Evolutionary conservation across 1,139 yeast genomes (phyloP).

Genomic region (Pichia sp.): DNA sequence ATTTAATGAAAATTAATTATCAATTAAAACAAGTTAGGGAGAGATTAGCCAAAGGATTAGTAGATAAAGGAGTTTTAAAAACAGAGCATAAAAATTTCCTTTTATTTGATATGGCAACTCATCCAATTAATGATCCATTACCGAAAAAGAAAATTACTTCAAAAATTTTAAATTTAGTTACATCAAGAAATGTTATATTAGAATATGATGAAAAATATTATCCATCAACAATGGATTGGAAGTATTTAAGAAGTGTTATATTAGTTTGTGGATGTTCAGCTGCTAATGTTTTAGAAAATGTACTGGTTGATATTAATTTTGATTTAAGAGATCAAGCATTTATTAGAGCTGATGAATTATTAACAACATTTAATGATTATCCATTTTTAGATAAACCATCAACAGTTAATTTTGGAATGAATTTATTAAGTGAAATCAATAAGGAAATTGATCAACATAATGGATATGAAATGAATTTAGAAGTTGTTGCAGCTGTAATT

Average conservation of each 20-base stretch:
- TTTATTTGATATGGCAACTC: slow-evolving; percentile 96
- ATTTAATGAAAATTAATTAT: slow-evolving; percentile 84
- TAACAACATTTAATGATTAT: slow-evolving; percentile 73
- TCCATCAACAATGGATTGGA: slow-evolving; percentile 63
- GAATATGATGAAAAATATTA: slow-evolving; percentile 46
- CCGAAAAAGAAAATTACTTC: slow-evolving; percentile 74
- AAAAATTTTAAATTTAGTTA: slow-evolving; percentile 64
- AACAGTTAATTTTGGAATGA: slow-evolving; percentile 68
- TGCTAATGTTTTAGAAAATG: slow-evolving; percentile 93
- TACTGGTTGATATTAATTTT: slow-evolving; percentile 67
- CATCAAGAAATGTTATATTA: slow-evolving; percentile 59
- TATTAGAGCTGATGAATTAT: slow-evolving; percentile 84
- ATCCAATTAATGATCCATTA: slow-evolving; percentile 82
- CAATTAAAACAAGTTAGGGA: slow-evolving; percentile 97
- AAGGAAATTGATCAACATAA: slow-evolving; percentile 59
- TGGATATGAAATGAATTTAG: slow-evolving; percentile 63
- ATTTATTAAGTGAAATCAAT: slow-evolving; percentile 61
- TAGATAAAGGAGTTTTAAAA: slow-evolving; percentile 93
- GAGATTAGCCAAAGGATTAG: slow-evolving; percentile 91
- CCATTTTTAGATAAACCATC: slow-evolving; percentile 65
- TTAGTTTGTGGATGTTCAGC: slow-evolving; percentile 89
- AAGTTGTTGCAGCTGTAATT: slow-evolving; percentile 84
- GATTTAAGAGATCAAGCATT: slow-evolving; percentile 92
- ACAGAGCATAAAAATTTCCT: slow-evolving; percentile 94
- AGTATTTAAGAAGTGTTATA: slow-evolving; percentile 70